These are phyloP conservation scores for Chytridium lagenaria DNA, from an alignment of 371 early-diverging fungal species.

Conservation along the genomic window DNA sequence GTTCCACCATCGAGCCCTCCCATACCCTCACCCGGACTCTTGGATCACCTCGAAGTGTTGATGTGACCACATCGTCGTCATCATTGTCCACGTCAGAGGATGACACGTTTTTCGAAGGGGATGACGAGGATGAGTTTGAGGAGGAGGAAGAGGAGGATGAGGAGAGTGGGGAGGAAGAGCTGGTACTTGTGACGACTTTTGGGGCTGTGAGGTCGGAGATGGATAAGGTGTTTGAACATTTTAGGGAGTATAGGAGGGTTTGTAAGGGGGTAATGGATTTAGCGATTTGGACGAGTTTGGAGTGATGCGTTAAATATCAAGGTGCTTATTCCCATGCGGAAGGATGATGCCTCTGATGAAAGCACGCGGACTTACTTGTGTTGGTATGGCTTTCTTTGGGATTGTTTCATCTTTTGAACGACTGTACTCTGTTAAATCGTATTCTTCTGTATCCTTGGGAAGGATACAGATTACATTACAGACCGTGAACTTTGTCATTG, in stretches of 20 bases:
- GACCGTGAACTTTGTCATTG: no score
- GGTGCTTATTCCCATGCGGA: no score
- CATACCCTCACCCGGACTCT: no score
- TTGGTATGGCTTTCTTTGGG: no score
- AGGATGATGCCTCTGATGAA: no score
- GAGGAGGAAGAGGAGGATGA: background rate
- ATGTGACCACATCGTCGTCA: background rate
- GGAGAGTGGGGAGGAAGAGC: background rate
- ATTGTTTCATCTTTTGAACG: no score
- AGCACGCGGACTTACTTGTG: no score
- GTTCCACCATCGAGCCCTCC: background rate
- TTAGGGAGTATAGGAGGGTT: background rate
- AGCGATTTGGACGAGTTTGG: slow-evolving; percentile 3
- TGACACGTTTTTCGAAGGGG: background rate
- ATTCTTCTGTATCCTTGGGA: no score
- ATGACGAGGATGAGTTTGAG: background rate
- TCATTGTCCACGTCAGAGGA: background rate
- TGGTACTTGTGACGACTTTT: slow-evolving; percentile 9
- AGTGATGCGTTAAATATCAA: no score
- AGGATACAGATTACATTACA: no score
- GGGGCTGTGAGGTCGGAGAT: slow-evolving; percentile 5
- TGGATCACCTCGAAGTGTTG: no score
- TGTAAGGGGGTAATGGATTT: background rate
- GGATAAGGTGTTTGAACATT: background rate
- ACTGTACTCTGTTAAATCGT: no score